Evolutionary conservation across 2,329 filamentous ascomycete genomes (phyloP), one percentile per base, ranked within the genome.

Genomic region (Neoascochyta sp.): DNA sequence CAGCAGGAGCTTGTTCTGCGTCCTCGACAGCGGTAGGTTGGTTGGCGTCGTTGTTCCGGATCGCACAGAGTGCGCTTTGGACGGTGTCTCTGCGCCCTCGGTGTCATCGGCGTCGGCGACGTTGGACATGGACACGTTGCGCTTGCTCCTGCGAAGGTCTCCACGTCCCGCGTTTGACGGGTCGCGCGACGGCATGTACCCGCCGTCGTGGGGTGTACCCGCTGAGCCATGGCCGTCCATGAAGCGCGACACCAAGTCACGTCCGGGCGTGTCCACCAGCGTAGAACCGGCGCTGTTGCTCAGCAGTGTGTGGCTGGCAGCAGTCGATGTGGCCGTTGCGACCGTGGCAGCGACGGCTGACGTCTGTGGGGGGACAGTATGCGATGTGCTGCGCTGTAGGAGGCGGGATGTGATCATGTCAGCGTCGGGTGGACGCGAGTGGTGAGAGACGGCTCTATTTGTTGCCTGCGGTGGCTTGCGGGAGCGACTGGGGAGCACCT

Each of bases 1-100:
- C 2, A 87, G 70, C 62, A 85, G 81, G 9, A 87, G 68, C 50
- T 87, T 87, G 57, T 86, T 81, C 60, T 86, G 81, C 1, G 81
- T 85, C 9, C 83, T 73, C 31, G 80, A 84, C 49, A 68, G 41
- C 45, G 62, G 41, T 18, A 64, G 40, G 65, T 60, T 47, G n/a
- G 53, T 61, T 50, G 63, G 48, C 42, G 67, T 49, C 54, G 59
- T 52, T 8, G 62, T 50, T n/a, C 62, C 61, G 9, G 60, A 63
- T 16, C 52, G 53, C 17, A 52, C 50, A 7, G 53, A 47, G 4
- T 42, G 47, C 9, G 55, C 40, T 24, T 50, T 49, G 12, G 45
- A 43, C 5, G 54, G 47, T 20, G 49, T 50, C n/a, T 52, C 48
- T 43, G 50, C 36, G 21, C 48, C 50, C 16, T 24, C 28, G 20